These are phyloP conservation scores for Myriosclerotinia scirpicola DNA, from an alignment of 2,329 filamentous ascomycete species.

Conservation along the genomic window DNA sequence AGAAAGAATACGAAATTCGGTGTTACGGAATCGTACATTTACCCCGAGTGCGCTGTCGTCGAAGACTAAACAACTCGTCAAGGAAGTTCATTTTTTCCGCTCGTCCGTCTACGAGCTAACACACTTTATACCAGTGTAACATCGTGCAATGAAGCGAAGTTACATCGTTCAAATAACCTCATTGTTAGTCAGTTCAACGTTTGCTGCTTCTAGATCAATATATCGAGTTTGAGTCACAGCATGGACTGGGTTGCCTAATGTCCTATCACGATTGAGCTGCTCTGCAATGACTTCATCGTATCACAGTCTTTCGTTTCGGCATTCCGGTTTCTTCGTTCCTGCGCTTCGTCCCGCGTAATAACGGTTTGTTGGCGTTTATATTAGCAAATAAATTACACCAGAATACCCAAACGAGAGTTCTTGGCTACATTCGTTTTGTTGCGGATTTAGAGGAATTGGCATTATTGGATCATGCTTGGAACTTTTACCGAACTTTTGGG, in stretches of 20 bases:
- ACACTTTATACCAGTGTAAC: neutral
- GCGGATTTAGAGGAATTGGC: neutral
- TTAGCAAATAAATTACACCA: neutral
- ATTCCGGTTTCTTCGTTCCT: neutral
- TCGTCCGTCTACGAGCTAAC: neutral
- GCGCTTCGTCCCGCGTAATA: neutral
- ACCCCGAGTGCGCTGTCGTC: neutral
- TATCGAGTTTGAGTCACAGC: neutral
- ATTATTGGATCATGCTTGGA: neutral
- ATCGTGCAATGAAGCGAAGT: neutral
- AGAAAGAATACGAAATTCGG: neutral
- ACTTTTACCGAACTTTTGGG: neutral
- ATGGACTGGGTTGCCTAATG: neutral
- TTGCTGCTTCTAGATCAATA: neutral
- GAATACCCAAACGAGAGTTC: neutral
- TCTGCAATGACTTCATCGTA: neutral
- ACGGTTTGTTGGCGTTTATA: neutral
- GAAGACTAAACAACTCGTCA: neutral
- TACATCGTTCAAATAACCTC: neutral
- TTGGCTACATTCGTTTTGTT: neutral
- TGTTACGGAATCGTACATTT: neutral
- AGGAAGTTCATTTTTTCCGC: neutral
- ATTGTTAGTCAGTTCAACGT: neutral
- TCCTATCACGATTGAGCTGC: neutral
- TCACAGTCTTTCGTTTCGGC: neutral